Percentiles rank a stretch among this genome's conserved stretches.
Evolutionary conservation across 495 filamentous ascomycete species (phyloP).

Genomic region (Xylaria intraflava): DNA sequence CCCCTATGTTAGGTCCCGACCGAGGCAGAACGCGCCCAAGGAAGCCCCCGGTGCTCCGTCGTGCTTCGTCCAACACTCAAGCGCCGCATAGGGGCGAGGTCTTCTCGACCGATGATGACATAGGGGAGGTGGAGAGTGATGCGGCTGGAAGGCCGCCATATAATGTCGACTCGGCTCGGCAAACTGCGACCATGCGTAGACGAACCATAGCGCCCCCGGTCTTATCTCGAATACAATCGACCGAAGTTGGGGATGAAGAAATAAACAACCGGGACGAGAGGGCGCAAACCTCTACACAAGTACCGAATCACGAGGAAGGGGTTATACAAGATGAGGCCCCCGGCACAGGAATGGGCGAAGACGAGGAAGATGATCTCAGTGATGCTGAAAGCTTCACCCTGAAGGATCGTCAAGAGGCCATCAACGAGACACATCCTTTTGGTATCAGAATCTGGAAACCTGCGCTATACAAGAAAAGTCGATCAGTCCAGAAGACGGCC

Average conservation of each 20-base stretch:
- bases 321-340: constrained; percentile 15
- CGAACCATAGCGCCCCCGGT: constrained; percentile 54
- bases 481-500: constrained; percentile 91
- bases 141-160: constrained; percentile 25
- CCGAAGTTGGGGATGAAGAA: constrained; percentile 43
- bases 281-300: constrained; percentile 15
- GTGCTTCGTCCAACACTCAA: constrained; percentile 65
- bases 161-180: constrained; percentile 20
- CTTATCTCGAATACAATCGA: constrained; percentile 53
- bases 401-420: constrained; percentile 93
- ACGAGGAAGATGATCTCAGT: constrained; percentile 56
- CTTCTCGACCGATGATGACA: constrained; percentile 91
- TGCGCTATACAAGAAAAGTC: constrained; percentile 92
- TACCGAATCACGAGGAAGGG: constrained; percentile 31
- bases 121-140: constrained; percentile 70
- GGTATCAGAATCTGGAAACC: constrained; percentile 99
- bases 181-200: constrained; percentile 60
- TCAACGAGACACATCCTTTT: constrained; percentile 98
- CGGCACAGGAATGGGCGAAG: constrained; percentile 36
- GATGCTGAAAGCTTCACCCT: constrained; percentile 78
- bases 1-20: constrained; percentile 52
- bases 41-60: constrained; percentile 64
- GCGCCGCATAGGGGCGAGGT: constrained; percentile 74
- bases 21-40: constrained; percentile 52
- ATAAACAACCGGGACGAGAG: constrained; percentile 32